phyloP scores from a whole-genome alignment of 495 filamentous ascomycete genomes.

The Penicillium waksmanii region DNA sequence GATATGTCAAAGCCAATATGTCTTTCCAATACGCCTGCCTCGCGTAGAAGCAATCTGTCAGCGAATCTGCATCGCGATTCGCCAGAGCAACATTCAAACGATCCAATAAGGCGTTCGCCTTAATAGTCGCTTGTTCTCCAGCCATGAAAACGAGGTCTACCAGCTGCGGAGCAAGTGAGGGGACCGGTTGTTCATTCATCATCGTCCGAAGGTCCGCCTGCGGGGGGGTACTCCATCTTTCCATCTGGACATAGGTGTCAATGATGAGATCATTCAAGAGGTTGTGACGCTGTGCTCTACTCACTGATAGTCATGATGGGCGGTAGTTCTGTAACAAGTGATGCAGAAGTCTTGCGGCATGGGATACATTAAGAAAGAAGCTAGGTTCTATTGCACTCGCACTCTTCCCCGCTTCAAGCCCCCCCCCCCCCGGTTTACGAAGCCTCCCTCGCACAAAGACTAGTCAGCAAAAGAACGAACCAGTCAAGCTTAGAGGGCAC shows the following conservation, averaged over 20 bases:
- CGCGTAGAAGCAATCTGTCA: conserved; percentile 23
- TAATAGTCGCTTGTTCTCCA: conserved; percentile 18
- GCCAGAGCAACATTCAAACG: conserved; percentile 22
- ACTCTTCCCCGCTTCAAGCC: not conserved
- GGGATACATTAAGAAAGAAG: no score
- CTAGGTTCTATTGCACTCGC: not conserved
- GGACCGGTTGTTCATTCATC: conserved; percentile 27
- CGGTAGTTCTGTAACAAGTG: not conserved
- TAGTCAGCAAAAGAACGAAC: not conserved
- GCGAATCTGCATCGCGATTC: conserved; percentile 3
- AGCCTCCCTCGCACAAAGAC: not conserved
- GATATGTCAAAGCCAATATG: conserved; percentile 25
- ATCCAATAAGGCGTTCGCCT: conserved; percentile 14
- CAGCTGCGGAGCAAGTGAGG: conserved; percentile 14
- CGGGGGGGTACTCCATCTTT: conserved; percentile 16
- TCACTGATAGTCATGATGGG: not conserved
- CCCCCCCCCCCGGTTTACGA: not conserved
- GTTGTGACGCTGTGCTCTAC: not conserved
- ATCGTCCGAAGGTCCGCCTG: conserved; percentile 24
- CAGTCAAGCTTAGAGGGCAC: not conserved
- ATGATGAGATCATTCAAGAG: no score
- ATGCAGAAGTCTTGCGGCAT: no score
- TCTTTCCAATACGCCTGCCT: conserved; percentile 31
- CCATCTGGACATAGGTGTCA: not conserved
- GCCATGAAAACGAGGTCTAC: conserved; percentile 21